phyloP scores from a whole-genome alignment of 2,329 filamentous ascomycete genomes.

The Grosmannia serpens region DNA sequence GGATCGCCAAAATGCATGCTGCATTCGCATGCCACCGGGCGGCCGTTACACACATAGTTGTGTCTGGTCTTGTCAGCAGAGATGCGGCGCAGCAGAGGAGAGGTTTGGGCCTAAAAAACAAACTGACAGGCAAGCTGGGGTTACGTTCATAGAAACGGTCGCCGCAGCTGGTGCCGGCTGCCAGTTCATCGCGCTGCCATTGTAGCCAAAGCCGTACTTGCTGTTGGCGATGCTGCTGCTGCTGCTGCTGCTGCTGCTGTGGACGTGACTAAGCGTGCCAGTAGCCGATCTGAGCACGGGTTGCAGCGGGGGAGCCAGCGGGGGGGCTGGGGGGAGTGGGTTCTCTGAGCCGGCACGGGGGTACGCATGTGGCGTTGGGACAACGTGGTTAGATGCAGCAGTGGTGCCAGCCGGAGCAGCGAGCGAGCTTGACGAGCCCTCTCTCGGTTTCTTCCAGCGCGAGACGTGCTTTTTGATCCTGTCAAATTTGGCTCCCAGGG shows the following conservation, averaged over 20 bases:
- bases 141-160: not conserved
- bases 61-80: not conserved
- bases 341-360: not conserved
- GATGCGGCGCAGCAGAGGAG: not conserved
- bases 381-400: not conserved
- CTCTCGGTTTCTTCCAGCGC: not conserved
- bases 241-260: not conserved
- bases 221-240: not conserved
- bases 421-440: not conserved
- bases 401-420: not conserved
- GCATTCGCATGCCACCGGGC: not conserved
- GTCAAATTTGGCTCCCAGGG: not conserved
- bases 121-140: not conserved
- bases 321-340: not conserved
- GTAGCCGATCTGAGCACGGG: not conserved
- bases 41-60: not conserved
- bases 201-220: not conserved
- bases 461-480: constrained; percentile 1
- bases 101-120: too few relatives aligned
- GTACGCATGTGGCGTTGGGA: not conserved
- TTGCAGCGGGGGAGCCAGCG: too few relatives aligned
- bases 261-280: not conserved
- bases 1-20: not conserved
- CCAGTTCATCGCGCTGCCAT: not conserved
- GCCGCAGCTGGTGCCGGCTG: not conserved